A percentile compares a stretch with the other conserved stretches of the same genome.
These are phyloP conservation scores for Fraxinus floribunda DNA, from an alignment of 305 asterid genomes.

Conservation along the genomic window DNA sequence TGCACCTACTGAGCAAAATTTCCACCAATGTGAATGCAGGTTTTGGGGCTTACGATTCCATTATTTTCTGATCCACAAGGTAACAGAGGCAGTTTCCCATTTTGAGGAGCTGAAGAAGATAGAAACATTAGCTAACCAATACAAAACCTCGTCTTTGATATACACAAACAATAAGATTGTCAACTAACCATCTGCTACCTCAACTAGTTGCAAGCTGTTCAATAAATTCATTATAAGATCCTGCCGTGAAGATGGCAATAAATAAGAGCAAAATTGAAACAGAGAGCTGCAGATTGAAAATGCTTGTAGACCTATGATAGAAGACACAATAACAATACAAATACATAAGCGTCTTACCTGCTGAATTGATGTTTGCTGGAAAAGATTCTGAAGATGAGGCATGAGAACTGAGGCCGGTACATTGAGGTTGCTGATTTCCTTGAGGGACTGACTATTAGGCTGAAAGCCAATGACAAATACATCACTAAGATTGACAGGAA, in stretches of 20 bases:
- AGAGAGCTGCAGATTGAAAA: not conserved
- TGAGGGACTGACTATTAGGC: constrained; percentile 62
- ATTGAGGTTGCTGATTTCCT: constrained; percentile 60
- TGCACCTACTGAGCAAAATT: constrained; percentile 13
- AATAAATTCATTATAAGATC: constrained; percentile 81
- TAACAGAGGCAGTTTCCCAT: constrained; percentile 75
- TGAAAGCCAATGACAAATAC: constrained; percentile 40
- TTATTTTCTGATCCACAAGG: constrained; percentile 74
- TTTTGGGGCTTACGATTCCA: constrained; percentile 66
- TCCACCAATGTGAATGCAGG: constrained; percentile 13
- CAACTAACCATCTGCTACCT: constrained; percentile 72
- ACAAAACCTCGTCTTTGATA: constrained; percentile 7
- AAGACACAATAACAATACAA: not conserved
- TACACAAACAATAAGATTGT: constrained; percentile 13
- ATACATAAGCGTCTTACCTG: constrained; percentile 50
- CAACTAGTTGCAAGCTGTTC: constrained; percentile 76
- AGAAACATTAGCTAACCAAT: constrained; percentile 26
- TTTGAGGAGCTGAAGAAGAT: constrained; percentile 66
- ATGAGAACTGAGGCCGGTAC: constrained; percentile 73
- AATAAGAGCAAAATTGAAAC: constrained; percentile 14
- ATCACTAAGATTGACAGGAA: constrained; percentile 2
- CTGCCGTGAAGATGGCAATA: constrained; percentile 42
- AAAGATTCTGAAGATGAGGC: constrained; percentile 96
- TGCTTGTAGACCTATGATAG: constrained; percentile 6
- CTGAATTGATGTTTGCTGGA: constrained; percentile 92